Evolutionary conservation across 2,329 filamentous ascomycete genomes (phyloP), one percentile per base, ranked within the genome.

Genomic region (Diaporthe sp.): DNA sequence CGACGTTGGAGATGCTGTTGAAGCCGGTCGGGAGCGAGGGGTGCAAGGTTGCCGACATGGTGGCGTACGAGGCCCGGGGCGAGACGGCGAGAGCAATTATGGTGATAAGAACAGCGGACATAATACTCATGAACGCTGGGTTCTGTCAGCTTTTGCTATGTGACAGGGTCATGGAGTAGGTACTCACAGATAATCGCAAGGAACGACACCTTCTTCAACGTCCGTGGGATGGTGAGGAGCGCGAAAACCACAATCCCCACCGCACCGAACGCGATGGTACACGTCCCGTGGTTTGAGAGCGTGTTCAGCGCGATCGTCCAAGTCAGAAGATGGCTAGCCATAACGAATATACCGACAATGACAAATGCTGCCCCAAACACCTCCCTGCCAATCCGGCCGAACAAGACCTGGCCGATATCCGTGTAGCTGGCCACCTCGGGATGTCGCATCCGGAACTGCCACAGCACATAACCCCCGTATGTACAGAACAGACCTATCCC

Each of bases 261-360:
- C 56, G 85, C 82, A 44, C 83, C 83, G 74, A 87, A 88, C 63
- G 84, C 82, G 56, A 87, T 78, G 30, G 84, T 84, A 80, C 86
- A 88, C 15, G 81, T 78, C 58, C 81, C 88, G 75, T 92, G 87
- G 4, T 88, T 81, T 4, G 91, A 91, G 68, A 94, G 84, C 63
- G 87, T 90, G 78, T 91, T 91, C 82, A 94, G 89, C 77, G 92
- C 92, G 78, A 94, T 92, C 44, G 88, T 88, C 78, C 93, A 93
- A 0, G 92, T 93, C 76, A 94, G 84, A 69, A 93, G 86, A 82
- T 94, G 93, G n/a, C 91, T 93, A 44, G 88, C 91, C 82, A 93
- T 91, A 78, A 93, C 88, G 82, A 94, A 93, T 72, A 92, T 83
- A 53, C 94, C 84, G 81, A 94, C 90, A 27, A 94, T 81, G 9